Conservation (phyloP, 192 early-diverging fungal genomes). For the Backusella parvicylindrica region DNA sequence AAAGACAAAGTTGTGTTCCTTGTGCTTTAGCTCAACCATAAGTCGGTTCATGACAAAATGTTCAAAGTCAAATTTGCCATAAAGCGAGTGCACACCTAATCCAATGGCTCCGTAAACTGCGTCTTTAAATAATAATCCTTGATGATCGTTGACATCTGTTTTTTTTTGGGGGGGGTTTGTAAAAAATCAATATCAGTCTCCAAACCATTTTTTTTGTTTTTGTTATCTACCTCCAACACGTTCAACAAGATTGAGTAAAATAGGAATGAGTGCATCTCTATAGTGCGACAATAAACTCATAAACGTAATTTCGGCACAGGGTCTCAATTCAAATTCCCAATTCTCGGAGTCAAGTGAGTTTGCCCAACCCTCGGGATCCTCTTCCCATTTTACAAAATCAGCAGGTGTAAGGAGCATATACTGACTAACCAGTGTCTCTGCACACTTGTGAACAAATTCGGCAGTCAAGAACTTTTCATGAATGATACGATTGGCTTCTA, state of each 20-base stretch:
- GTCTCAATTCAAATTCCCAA: slow-evolving; percentile 77
- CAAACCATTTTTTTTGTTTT: background rate
- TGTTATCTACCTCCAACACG: slow-evolving; percentile 46
- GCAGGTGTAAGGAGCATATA: slow-evolving; percentile 67
- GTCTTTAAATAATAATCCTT: slow-evolving; percentile 65
- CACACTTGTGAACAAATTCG: slow-evolving; percentile 58
- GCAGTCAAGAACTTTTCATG: slow-evolving; percentile 65
- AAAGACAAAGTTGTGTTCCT: slow-evolving; percentile 45
- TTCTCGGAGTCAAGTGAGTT: slow-evolving; percentile 79
- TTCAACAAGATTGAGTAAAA: slow-evolving; percentile 59
- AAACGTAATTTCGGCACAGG: slow-evolving; percentile 81
- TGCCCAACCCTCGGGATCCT: slow-evolving; percentile 82
- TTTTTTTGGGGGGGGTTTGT: no score
- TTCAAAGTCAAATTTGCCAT: slow-evolving; percentile 80
- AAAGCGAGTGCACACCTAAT: slow-evolving; percentile 76
- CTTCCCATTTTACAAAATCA: slow-evolving; percentile 79
- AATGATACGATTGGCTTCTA: slow-evolving; percentile 52
- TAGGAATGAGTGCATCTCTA: slow-evolving; percentile 54
- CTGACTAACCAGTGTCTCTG: slow-evolving; percentile 69
- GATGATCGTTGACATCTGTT: slow-evolving; percentile 39
- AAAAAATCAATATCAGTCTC: background rate
- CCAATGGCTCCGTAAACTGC: slow-evolving; percentile 79
- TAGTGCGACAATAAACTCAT: slow-evolving; percentile 73
- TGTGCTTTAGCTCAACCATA: slow-evolving; percentile 49
- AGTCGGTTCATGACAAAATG: slow-evolving; percentile 65